Conservation (phyloP, 2,329 filamentous ascomycete genomes). For the Aspergillus vadensis region DNA sequence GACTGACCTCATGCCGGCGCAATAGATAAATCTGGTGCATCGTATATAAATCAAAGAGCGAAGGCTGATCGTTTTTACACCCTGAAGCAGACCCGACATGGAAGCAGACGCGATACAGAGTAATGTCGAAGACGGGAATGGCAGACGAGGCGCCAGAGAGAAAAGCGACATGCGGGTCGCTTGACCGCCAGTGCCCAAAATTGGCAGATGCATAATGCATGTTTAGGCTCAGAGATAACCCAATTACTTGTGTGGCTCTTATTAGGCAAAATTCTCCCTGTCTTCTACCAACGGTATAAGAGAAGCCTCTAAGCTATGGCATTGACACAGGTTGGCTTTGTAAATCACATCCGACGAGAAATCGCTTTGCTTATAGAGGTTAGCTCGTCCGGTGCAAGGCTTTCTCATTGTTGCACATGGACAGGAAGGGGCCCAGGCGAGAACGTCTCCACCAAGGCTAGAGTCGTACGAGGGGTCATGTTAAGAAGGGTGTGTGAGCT, state of each 20-base stretch:
- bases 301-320: background rate
- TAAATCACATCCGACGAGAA: background rate
- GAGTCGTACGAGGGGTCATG: background rate
- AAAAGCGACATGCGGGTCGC: background rate
- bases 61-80: background rate
- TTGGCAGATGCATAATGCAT: constrained; percentile 4
- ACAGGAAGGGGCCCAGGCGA: background rate
- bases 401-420: background rate
- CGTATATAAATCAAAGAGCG: no score
- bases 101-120: background rate
- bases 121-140: background rate
- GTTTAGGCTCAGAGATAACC: background rate
- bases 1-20: background rate
- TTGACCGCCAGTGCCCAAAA: constrained; percentile 4
- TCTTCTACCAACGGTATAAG: background rate
- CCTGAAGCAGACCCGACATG: background rate
- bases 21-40: background rate
- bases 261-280: background rate
- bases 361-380: background rate
- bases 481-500: background rate
- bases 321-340: background rate
- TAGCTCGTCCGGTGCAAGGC: background rate
- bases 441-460: background rate
- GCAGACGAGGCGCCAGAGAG: background rate
- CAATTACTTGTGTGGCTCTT: background rate